Percentiles rank a stretch among this genome's conserved stretches.
phyloP scores from a whole-genome alignment of 2,329 filamentous ascomycete species.

The Penicillium sp. region DNA sequence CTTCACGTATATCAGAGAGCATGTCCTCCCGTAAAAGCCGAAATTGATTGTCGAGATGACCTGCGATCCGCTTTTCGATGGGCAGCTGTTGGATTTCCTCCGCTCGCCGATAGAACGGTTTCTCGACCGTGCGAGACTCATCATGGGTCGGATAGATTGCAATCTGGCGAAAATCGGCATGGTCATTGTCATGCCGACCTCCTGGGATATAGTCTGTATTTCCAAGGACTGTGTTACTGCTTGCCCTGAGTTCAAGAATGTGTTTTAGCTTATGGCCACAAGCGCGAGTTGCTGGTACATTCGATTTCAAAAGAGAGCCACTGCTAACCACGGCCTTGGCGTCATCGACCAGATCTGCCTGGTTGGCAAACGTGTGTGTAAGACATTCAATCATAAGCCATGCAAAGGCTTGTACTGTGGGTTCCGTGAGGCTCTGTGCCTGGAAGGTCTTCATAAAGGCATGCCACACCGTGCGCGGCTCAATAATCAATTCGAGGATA shows the following conservation, averaged over 20 bases:
- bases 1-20: constrained; percentile 67
- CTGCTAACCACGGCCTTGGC: constrained; percentile 32
- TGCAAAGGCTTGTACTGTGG: constrained; percentile 45
- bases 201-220: constrained; percentile 51
- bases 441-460: constrained; percentile 46
- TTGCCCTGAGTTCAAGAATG: constrained; percentile 35
- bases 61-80: constrained; percentile 44
- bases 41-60: constrained; percentile 73
- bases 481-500: constrained; percentile 53
- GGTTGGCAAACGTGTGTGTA: constrained; percentile 35
- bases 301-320: constrained; percentile 33
- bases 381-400: constrained; percentile 59
- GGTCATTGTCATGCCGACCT: constrained; percentile 76
- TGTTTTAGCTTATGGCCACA: constrained; percentile 51
- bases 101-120: constrained; percentile 61
- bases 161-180: constrained; percentile 63
- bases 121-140: constrained; percentile 61
- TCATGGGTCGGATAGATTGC: constrained; percentile 69
- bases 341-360: constrained; percentile 33
- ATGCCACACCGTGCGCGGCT: constrained; percentile 62
- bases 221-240: constrained; percentile 5
- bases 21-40: constrained; percentile 74
- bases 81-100: constrained; percentile 53
- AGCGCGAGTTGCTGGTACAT: constrained; percentile 35
- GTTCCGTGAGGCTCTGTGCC: constrained; percentile 36